These are phyloP conservation scores for Arthromyces matolae DNA, from an alignment of 768 basidiomycete species.

Conservation along the genomic window DNA sequence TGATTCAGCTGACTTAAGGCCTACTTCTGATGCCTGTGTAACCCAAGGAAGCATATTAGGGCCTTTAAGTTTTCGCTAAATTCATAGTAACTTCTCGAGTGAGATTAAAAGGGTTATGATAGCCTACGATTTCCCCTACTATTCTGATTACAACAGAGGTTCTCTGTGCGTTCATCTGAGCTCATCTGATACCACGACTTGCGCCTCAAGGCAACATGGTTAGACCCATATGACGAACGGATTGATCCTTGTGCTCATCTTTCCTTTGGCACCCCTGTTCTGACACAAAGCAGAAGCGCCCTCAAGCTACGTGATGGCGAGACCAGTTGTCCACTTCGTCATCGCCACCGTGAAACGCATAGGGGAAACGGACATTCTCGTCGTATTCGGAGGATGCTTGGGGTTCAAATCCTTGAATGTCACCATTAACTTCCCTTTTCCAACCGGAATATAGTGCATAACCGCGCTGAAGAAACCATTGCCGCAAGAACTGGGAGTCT, in stretches of 20 bases:
- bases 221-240: slow-evolving; percentile 1
- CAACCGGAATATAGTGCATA: no score
- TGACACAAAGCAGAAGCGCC: slow-evolving; percentile 4
- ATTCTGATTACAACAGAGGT: not conserved
- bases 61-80: slow-evolving; percentile 1
- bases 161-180: slow-evolving; percentile 1
- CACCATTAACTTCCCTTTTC: no score
- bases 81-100: not conserved
- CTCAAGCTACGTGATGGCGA: slow-evolving; percentile 4
- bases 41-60: not conserved
- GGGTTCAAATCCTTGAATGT: no score
- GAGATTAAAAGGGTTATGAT: not conserved
- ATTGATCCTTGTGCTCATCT: slow-evolving; percentile 8
- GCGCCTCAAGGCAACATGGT: slow-evolving; percentile 8
- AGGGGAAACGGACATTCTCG: no score
- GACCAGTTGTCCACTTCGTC: no score
- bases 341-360: no score
- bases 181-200: slow-evolving; percentile 10
- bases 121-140: not conserved
- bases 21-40: slow-evolving; percentile 22
- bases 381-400: no score
- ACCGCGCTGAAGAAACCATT: no score
- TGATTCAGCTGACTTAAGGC: slow-evolving; percentile 18
- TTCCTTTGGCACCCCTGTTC: slow-evolving; percentile 3
- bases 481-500: no score